These are phyloP conservation scores for Neocatenulostroma microsporum DNA, from an alignment of 2,329 filamentous ascomycete genomes.

Conservation along the genomic window DNA sequence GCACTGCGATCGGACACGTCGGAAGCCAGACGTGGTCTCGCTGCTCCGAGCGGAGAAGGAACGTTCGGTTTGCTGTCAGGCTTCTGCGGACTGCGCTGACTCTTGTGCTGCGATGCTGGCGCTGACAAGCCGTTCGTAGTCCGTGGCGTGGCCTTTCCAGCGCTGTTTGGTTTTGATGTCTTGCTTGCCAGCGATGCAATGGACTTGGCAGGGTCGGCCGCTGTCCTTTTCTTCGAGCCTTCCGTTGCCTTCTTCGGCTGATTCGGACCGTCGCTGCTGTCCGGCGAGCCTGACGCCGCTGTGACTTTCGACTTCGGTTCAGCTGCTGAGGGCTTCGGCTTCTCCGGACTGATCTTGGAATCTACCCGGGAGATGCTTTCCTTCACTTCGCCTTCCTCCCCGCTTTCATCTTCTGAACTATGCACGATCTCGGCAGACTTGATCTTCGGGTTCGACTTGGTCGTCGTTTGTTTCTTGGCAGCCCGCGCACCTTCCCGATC, in stretches of 20 bases:
- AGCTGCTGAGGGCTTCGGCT: conserved; percentile 11
- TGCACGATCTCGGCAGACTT: conserved; percentile 49
- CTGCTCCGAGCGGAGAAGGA: conserved; percentile 54
- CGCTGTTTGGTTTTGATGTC: conserved; percentile 13
- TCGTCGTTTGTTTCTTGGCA: conserved; percentile 18
- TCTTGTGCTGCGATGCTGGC: conserved; percentile 24
- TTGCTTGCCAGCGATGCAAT: conserved; percentile 16
- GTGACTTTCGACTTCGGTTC: conserved; percentile 14
- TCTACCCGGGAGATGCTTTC: conserved; percentile 10
- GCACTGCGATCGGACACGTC: conserved; percentile 36
- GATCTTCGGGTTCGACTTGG: conserved; percentile 35
- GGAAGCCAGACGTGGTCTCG: conserved; percentile 54
- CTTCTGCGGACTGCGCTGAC: conserved; percentile 32
- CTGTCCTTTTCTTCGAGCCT: conserved; percentile 15
- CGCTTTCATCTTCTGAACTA: conserved; percentile 40
- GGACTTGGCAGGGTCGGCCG: conserved; percentile 11
- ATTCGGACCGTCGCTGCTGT: conserved; percentile 16
- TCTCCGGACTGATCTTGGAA: conserved; percentile 12
- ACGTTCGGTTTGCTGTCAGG: conserved; percentile 50
- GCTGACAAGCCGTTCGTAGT: conserved; percentile 17
- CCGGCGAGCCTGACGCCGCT: conserved; percentile 13
- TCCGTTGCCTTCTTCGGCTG: too few relatives aligned
- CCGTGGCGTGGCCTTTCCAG: conserved; percentile 22
- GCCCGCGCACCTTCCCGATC: conserved; percentile 22
- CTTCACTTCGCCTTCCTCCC: conserved; percentile 29